Base-by-base conservation (phyloP, 2,329 filamentous ascomycete species). In the Fusarium annulatum region DNA sequence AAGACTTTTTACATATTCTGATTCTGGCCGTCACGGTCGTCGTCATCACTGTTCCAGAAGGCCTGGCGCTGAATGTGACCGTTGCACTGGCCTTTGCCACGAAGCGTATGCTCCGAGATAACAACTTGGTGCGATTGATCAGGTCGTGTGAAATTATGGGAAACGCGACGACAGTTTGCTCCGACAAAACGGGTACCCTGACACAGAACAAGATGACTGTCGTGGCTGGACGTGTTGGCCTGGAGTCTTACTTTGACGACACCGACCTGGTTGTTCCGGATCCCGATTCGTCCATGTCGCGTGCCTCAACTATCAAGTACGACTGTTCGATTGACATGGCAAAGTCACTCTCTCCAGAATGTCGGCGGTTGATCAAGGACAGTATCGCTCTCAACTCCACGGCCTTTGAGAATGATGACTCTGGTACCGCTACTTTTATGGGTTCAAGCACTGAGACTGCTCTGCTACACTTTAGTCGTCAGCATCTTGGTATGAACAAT, bases 101-200 rank as follows among this genome's bases (percentile, higher is more conserved):
- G 2, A 91, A 88, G 43, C 84, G 89, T 43, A 91, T 91, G 89
- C 83, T 91, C 18, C 88, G 86, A 76, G 89, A 91, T 72, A 90
- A 91, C 73, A 91, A 91, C 68, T 78, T 91, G 51, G 89, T 91
- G 51, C 88, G 89, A 18, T 82, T 89, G 38, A 80, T 91, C 39
- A 85, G 87, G 57, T 89, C 89, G 4, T 90, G 88, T 73, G 89
- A 91, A 73, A 90, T 88, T 10, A 91, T 91, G 89, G 89, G 89
- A 12, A 91, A 90, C 74, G 88, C 88, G 14, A 91, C 89, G 0
- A 89, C 86, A 12, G 86, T 92, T 55, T 91, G 90, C 77, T 91
- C 89, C 1, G 90, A 92, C 75, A 92, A 92, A 79, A 92, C 90
- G 0, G 90, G 90, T 8, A 92, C 90, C 2, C 82, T 92, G 28